phyloP scores from a whole-genome alignment of 352 stramenopile species.

The Phytophthora ramorum region DNA sequence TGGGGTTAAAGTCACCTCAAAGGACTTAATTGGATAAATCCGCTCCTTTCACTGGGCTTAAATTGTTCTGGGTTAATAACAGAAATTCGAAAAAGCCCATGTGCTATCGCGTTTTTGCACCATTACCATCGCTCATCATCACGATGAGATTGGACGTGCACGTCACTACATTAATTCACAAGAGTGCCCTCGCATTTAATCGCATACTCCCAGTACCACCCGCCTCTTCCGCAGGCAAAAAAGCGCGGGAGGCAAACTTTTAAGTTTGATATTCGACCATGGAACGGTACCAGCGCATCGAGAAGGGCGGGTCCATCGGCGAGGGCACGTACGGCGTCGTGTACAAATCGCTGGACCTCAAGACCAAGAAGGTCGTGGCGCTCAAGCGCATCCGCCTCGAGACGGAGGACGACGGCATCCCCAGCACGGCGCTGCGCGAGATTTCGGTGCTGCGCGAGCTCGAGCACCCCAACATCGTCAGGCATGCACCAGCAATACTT shows the following conservation, averaged over 20 bases:
- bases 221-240: slow-evolving; percentile 12
- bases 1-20: no score
- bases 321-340: slow-evolving; percentile 98
- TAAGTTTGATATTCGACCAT: slow-evolving; percentile 38
- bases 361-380: slow-evolving; percentile 92
- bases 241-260: slow-evolving; percentile 30
- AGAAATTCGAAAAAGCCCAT: background rate
- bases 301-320: slow-evolving; percentile 93
- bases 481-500: slow-evolving; percentile 41
- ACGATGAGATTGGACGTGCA: slow-evolving; percentile 23
- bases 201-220: background rate
- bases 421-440: slow-evolving; percentile 97
- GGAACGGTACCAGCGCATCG: slow-evolving; percentile 93
- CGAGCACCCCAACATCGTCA: slow-evolving; percentile 98
- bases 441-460: slow-evolving; percentile 98
- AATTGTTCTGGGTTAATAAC: background rate
- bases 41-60: background rate
- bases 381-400: slow-evolving; percentile 98
- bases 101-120: slow-evolving; percentile 3
- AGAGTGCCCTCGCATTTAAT: slow-evolving; percentile 2
- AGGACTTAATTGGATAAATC: no score
- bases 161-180: background rate
- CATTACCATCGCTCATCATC: slow-evolving; percentile 16
- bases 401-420: slow-evolving; percentile 99
- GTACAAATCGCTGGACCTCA: slow-evolving; percentile 95